Conservation (phyloP, 1,284 basidiomycete genomes). For the Phenoliferia sp. region DNA sequence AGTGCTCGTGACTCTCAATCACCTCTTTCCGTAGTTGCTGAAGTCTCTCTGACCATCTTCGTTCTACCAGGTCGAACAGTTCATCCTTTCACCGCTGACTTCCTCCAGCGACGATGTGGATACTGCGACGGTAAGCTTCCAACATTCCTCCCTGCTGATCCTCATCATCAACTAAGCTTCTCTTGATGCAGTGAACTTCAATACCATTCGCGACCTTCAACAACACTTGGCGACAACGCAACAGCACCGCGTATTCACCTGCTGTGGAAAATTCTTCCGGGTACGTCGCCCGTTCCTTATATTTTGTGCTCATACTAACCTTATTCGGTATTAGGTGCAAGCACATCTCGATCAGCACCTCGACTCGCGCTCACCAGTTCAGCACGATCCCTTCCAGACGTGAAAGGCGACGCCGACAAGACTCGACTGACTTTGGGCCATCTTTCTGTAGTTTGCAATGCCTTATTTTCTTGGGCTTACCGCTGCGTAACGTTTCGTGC, state of each 20-base stretch:
- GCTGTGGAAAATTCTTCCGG: neutral
- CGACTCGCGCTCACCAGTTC: neutral
- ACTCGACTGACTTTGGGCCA: too few relatives aligned
- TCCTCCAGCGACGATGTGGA: neutral
- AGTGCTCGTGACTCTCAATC: neutral
- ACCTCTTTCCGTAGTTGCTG: neutral
- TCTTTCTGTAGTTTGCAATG: too few relatives aligned
- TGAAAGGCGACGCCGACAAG: too few relatives aligned
- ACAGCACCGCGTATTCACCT: neutral
- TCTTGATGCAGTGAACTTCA: neutral
- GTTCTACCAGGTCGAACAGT: neutral
- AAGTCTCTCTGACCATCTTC: neutral
- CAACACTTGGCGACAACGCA: neutral
- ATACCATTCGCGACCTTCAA: neutral
- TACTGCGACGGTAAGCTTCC: neutral
- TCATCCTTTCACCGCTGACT: neutral
- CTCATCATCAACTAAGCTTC: neutral
- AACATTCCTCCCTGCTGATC: neutral
- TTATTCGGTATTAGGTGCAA: too few relatives aligned
- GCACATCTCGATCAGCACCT: neutral
- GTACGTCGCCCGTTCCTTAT: too few relatives aligned
- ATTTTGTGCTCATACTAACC: too few relatives aligned
- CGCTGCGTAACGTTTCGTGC: too few relatives aligned
- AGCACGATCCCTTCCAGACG: neutral
- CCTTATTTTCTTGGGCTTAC: too few relatives aligned